These are phyloP conservation scores for Quercus robur DNA, from an alignment of 306 rosid genomes.

Conservation along the genomic window DNA sequence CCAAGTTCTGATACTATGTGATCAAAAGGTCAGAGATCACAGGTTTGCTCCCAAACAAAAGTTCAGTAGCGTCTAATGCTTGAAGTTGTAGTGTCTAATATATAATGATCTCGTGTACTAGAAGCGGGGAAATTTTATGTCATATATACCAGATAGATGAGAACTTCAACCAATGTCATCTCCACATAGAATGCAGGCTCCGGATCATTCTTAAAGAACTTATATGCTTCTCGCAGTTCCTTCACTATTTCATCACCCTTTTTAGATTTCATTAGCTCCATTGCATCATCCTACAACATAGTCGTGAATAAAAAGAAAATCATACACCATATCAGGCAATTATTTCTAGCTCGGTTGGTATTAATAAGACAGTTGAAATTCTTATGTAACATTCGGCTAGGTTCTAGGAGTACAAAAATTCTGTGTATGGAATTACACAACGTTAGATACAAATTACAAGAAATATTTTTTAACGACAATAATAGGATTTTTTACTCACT, in stretches of 20 bases:
- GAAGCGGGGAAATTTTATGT: background rate
- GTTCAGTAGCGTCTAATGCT: too few species aligned
- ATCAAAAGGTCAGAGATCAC: too few species aligned
- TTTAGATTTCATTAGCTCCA: background rate
- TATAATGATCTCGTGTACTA: background rate
- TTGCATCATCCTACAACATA: slow-evolving; percentile 8
- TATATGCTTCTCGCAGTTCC: background rate
- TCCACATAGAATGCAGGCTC: background rate
- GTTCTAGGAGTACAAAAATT: too few species aligned
- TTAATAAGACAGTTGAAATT: background rate
- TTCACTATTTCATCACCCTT: background rate
- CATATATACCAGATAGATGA: slow-evolving; percentile 21
- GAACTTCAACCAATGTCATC: slow-evolving; percentile 23
- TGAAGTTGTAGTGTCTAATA: too few species aligned
- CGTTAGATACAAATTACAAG: too few species aligned
- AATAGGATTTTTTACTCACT: too few species aligned
- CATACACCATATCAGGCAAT: background rate
- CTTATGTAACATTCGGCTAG: background rate
- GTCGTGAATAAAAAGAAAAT: background rate
- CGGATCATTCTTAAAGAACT: background rate
- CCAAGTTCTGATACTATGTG: too few species aligned
- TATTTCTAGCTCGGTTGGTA: background rate
- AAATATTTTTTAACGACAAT: too few species aligned
- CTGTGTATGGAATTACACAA: too few species aligned
- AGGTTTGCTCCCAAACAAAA: too few species aligned